Base-by-base conservation (phyloP, 805 yeast genomes). In the Wickerhamiella domercqiae region DNA sequence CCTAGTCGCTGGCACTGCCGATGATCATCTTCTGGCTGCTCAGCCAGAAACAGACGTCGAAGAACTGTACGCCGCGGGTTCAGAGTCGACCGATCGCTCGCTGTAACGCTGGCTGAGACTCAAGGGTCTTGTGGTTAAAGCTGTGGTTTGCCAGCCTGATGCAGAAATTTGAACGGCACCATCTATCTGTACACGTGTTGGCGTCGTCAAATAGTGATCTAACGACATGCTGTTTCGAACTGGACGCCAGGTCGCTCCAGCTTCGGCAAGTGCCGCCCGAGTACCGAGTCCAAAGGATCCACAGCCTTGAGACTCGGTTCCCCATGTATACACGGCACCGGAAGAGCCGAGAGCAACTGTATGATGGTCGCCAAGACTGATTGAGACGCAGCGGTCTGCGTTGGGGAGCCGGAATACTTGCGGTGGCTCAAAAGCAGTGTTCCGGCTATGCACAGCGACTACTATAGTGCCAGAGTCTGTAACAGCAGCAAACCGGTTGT, bases 291-390 rank as follows among this genome's bases (percentile, higher is more conserved):
- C 37, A 17, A 34, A 13, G 6, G 32, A 26, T 2, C 37, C 37
- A 5, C 29, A 22, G 19, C 24, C 17, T 3, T 14, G 18, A 2
- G 37, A 21, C 18, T 34, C 37, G n/a, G 16, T 7, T 3, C 37
- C 37, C 37, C 37, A 34, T 7, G 24, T 13, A 18, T 34, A 34
- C 3, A 34, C 16, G 7, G 5, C 5, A 16, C 37, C 37, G 11
- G 21, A 9, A 7, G 25, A 7, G 30, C 37, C 29, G 37, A 38
- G 29, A 36, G 44, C 13, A 36, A 37, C 26, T 28, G 37, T 15
- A 37, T 40, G 4, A 18, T 17, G n/a, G 28, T 16, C 11, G 31
- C 18, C 25, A 32, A 41, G 33, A 22, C 26, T 11, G 30, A 38
- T 29, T 40, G 32, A 26, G 35, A 40, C 3, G 25, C 5, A 18